These are phyloP conservation scores for Alternaria postmessia DNA, from an alignment of 2,329 filamentous ascomycete genomes.

Conservation along the genomic window DNA sequence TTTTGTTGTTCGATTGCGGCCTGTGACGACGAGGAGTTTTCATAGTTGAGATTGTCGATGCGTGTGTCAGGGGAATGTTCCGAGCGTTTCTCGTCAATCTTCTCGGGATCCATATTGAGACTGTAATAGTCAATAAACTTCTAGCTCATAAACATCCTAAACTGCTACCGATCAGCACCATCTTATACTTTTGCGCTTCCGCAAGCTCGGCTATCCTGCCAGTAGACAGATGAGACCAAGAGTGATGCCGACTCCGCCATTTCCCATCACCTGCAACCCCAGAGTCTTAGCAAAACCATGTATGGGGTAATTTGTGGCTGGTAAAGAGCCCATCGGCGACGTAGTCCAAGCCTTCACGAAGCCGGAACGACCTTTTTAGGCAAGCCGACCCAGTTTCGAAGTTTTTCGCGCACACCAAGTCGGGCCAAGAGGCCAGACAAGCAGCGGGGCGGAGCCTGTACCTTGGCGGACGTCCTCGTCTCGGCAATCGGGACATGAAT, in stretches of 20 bases:
- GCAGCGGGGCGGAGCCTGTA: conserved; percentile 10
- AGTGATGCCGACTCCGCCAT: neutral
- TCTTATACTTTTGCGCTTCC: conserved; percentile 2
- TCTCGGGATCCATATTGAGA: conserved; percentile 14
- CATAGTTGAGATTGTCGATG: conserved; percentile 5
- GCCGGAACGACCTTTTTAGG: conserved; percentile 4
- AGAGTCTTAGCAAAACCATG: conserved; percentile 5
- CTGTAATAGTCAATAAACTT: neutral
- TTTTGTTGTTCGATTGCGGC: conserved; percentile 9
- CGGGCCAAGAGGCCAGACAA: conserved; percentile 12
- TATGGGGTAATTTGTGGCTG: conserved; percentile 6
- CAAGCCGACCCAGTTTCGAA: conserved; percentile 2
- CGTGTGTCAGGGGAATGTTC: conserved; percentile 14
- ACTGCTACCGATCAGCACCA: neutral
- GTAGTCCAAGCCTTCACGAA: conserved; percentile 3
- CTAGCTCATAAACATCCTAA: neutral
- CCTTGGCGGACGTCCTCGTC: conserved; percentile 13
- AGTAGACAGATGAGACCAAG: neutral
- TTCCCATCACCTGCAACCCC: conserved; percentile 1
- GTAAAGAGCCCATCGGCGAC: neutral
- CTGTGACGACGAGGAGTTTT: conserved; percentile 1
- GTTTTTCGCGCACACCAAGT: conserved; percentile 3
- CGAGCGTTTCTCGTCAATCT: conserved; percentile 10
- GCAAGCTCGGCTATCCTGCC: neutral
- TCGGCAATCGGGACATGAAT: neutral